A percentile compares a stretch with the other conserved stretches of the same genome.
Conservation (phyloP, 2,329 filamentous ascomycete species). For the Arthrinium phaeospermum region DNA sequence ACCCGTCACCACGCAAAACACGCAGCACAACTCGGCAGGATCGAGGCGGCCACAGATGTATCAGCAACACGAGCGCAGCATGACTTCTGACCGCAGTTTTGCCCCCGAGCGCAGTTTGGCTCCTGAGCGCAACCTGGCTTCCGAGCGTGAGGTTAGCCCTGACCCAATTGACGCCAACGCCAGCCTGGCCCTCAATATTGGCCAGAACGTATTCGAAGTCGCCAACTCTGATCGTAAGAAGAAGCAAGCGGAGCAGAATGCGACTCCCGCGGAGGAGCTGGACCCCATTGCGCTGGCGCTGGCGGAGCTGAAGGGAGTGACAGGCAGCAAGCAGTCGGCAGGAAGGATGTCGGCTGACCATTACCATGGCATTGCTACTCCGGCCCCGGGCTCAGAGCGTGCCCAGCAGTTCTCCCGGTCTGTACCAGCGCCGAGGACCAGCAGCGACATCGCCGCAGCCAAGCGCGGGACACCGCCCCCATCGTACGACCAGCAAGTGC, state of each 20-base stretch:
- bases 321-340: slow-evolving; percentile 76
- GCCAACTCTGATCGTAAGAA: slow-evolving; percentile 73
- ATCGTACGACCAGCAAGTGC: slow-evolving; percentile 80
- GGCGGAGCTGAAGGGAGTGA: slow-evolving; percentile 87
- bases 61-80: slow-evolving; percentile 45
- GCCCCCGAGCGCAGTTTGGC: slow-evolving; percentile 26
- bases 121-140: slow-evolving; percentile 45
- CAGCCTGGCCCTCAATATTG: slow-evolving; percentile 90
- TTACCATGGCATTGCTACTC: slow-evolving; percentile 91
- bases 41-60: slow-evolving; percentile 41
- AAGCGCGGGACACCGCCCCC: slow-evolving; percentile 82
- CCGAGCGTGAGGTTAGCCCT: slow-evolving; percentile 64
- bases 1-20: slow-evolving; percentile 36
- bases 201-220: slow-evolving; percentile 95
- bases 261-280: slow-evolving; percentile 61
- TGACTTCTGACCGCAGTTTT: slow-evolving; percentile 33
- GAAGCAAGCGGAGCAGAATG: slow-evolving; percentile 44
- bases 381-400: slow-evolving; percentile 59
- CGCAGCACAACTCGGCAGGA: slow-evolving; percentile 27
- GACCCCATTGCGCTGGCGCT: slow-evolving; percentile 93
- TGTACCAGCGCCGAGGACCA: slow-evolving; percentile 44
- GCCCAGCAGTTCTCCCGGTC: slow-evolving; percentile 50
- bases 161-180: slow-evolving; percentile 91
- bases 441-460: slow-evolving; percentile 55
- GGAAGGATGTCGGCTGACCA: slow-evolving; percentile 92